These are phyloP conservation scores for Alternaria conjuncta DNA, from an alignment of 2,329 filamentous ascomycete genomes.

Conservation along the genomic window DNA sequence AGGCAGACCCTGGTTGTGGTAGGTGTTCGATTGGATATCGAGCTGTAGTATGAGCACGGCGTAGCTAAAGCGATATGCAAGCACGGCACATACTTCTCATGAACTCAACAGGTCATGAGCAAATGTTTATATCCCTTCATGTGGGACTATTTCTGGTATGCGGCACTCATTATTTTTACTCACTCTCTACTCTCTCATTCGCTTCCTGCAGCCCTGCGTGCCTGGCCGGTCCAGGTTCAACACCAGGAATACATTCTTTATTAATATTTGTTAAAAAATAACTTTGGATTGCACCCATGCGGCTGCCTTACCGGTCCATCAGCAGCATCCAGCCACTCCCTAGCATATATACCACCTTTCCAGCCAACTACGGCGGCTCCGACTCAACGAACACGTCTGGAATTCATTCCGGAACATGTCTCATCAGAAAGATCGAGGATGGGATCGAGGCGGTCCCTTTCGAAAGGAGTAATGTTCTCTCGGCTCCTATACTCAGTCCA, in stretches of 20 bases:
- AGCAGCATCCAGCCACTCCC: conserved; percentile 34
- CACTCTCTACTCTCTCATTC: conserved; percentile 15
- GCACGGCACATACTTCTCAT: not conserved
- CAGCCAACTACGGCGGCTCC: conserved; percentile 11
- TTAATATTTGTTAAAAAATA: not conserved
- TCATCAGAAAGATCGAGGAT: conserved; percentile 26
- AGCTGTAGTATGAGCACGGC: conserved; percentile 19
- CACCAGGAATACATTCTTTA: not conserved
- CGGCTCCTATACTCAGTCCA: conserved; percentile 36
- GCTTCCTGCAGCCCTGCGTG: conserved; percentile 3
- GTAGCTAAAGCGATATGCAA: conserved; percentile 14
- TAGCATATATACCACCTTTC: conserved; percentile 37
- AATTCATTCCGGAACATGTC: conserved; percentile 19
- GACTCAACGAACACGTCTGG: conserved; percentile 11
- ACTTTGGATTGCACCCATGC: conserved; percentile 24
- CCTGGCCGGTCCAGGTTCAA: conserved; percentile 25
- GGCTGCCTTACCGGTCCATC: conserved; percentile 29
- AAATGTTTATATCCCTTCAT: conserved; percentile 17
- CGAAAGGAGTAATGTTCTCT: conserved; percentile 30
- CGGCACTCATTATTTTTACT: conserved; percentile 25
- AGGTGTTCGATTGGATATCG: conserved; percentile 18
- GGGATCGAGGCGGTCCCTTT: conserved; percentile 43
- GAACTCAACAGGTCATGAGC: not conserved
- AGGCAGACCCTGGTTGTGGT: not conserved
- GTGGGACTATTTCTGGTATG: conserved; percentile 11